phyloP scores from a whole-genome alignment of 352 stramenopile species.

The Pythium sp. region DNA sequence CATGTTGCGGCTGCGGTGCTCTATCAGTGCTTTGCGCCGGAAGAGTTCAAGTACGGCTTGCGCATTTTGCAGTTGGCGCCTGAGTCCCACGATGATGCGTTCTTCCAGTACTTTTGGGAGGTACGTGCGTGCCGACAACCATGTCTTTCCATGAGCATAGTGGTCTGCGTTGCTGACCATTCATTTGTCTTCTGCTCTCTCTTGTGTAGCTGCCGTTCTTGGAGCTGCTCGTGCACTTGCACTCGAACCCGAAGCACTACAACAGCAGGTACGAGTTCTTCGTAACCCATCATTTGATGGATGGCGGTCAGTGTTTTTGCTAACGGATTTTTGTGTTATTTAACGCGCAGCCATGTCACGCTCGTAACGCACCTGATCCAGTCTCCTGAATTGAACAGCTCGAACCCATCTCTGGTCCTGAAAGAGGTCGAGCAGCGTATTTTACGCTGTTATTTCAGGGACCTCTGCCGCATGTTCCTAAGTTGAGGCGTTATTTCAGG shows the following conservation, averaged over 20 bases:
- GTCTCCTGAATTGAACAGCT: constrained; percentile 78
- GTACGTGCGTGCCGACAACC: constrained; percentile 23
- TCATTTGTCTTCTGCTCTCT: neutral
- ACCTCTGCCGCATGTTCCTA: constrained; percentile 68
- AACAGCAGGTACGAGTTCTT: constrained; percentile 49
- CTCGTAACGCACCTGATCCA: constrained; percentile 82
- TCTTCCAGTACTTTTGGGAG: constrained; percentile 89
- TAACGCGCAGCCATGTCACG: constrained; percentile 46
- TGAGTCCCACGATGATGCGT: constrained; percentile 63
- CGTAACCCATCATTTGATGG: neutral
- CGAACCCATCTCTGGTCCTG: constrained; percentile 58
- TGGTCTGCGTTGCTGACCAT: neutral
- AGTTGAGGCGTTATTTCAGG: neutral
- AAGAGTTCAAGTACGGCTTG: constrained; percentile 81
- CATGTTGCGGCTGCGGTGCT: constrained; percentile 77
- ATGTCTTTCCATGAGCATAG: neutral
- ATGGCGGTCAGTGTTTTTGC: neutral
- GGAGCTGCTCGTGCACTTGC: constrained; percentile 77
- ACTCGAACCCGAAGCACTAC: constrained; percentile 66
- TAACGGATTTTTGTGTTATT: constrained; percentile 7
- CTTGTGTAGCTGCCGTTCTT: constrained; percentile 60
- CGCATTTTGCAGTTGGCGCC: constrained; percentile 73
- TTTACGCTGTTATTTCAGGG: constrained; percentile 78
- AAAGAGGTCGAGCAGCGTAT: constrained; percentile 77
- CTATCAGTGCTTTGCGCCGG: constrained; percentile 77